Conservation (phyloP, 345 rosid genomes). For the Leavenworthia alabamica region DNA sequence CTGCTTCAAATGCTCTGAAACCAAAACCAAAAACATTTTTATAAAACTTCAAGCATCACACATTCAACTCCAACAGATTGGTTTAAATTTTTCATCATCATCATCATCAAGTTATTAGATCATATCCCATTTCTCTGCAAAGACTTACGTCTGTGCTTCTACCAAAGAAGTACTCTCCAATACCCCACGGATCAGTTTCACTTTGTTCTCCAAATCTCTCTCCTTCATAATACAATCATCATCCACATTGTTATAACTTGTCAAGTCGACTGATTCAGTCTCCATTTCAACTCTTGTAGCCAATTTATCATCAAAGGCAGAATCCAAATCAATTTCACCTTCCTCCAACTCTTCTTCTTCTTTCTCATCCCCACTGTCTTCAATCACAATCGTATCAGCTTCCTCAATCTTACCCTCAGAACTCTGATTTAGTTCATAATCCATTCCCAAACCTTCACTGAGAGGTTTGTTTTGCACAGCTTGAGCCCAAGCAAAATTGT, state of each 20-base stretch:
- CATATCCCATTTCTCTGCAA: neutral
- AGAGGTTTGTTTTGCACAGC: constrained; percentile 89
- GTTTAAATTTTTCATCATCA: neutral
- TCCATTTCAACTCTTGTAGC: neutral
- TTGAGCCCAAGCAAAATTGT: constrained; percentile 91
- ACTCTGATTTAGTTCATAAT: constrained; percentile 42
- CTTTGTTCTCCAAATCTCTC: constrained; percentile 37
- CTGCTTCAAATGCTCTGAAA: constrained; percentile 68
- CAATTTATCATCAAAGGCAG: constrained; percentile 24
- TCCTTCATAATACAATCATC: constrained; percentile 27
- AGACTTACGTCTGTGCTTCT: constrained; percentile 67
- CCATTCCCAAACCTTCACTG: constrained; percentile 46
- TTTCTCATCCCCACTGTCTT: constrained; percentile 60
- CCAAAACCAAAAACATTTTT: constrained; percentile 15
- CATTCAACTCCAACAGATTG: constrained; percentile 7
- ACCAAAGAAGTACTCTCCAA: constrained; percentile 50
- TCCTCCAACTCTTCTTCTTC: constrained; percentile 98
- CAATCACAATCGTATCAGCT: constrained; percentile 43
- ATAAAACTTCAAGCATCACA: neutral
- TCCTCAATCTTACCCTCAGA: constrained; percentile 22
- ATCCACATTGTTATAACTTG: neutral
- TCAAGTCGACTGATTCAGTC: constrained; percentile 11
- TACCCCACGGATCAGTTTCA: constrained; percentile 43
- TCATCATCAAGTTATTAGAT: constrained; percentile 9
- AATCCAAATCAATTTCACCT: constrained; percentile 91